Base-by-base conservation (phyloP, 2,329 filamentous ascomycete genomes). In the Cladosporium sphaerospermum region DNA sequence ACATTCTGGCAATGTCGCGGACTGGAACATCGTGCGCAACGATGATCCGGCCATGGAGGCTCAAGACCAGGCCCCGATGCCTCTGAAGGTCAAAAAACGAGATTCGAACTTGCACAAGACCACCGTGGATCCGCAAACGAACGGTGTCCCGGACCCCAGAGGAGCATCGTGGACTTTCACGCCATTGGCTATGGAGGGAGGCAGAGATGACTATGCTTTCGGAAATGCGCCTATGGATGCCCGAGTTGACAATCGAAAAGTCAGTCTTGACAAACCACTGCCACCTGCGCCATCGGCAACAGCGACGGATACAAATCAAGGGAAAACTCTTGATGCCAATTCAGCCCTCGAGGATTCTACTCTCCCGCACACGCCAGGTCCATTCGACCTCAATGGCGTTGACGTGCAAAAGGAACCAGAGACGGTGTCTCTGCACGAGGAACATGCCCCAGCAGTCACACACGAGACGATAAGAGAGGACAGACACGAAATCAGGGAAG, bases 401-500 rank as follows among this genome's bases (percentile, higher is more conserved):
- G 32, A 28, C 28, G 42, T 53, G 5, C 23, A 53, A 23, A 37
- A 39, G 33, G n/a, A 46, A 2, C 42, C 36, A 8, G 36, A 40
- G 6, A 53, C 50, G 23, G 34, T 41, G 5, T 46, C 42, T 57
- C 45, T 69, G n/a, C 59, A 68, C 32, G 64, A 67, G 9, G 55
- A 52, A 9, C 69, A 65, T 58, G 71, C 71, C n/a, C 71, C 74
- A 39, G 69, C 63, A 16, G 76, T 80, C 14, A 73, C 70, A 1
- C 77, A 80, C 54, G 76, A 81, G 57, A 67, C 70, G 0, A 64
- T 80, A 37, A 67, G 69, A 13, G 69, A 71, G 3, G 62, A 71
- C 11, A 61, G 69, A 9, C 76, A 77, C 54, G 68, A 79, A 45
- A 68, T 79, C 42, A 61, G 71, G 13, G 67, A 78, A 57, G 71